These are phyloP conservation scores for Logfia minima DNA, from an alignment of 129 eudicot genomes.

Conservation along the genomic window DNA sequence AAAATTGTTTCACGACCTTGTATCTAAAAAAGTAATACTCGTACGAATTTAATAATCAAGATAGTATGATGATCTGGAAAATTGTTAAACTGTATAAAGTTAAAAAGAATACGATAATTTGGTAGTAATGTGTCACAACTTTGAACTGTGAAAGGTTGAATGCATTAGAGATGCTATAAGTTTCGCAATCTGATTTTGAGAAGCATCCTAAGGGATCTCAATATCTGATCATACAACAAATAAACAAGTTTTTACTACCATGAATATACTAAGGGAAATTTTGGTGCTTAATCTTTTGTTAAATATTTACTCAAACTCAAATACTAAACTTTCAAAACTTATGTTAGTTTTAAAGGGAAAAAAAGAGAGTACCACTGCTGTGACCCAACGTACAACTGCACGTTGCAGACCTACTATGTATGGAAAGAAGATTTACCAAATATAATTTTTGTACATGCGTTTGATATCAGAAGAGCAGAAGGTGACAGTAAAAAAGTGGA, in stretches of 20 bases:
- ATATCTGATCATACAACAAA: background rate
- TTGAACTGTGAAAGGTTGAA: no score
- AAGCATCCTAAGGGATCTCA: background rate
- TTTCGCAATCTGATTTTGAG: background rate
- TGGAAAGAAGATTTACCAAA: conserved; percentile 22
- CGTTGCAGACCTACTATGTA: conserved; percentile 20
- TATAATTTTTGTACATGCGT: background rate
- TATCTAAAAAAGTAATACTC: no score
- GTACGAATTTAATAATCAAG: no score
- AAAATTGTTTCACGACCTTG: no score
- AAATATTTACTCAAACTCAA: background rate
- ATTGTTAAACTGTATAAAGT: no score
- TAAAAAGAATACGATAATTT: no score
- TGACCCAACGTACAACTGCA: conserved; percentile 1
- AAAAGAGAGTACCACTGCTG: background rate
- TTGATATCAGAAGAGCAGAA: background rate
- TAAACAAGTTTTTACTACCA: background rate
- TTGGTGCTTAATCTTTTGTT: background rate
- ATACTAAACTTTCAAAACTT: background rate
- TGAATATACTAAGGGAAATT: background rate
- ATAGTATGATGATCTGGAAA: no score
- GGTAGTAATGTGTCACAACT: no score
- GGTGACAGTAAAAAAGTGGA: conserved; percentile 34
- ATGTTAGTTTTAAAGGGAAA: background rate
- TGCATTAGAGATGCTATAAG: no score